Base-by-base conservation (phyloP, 2,329 filamentous ascomycete species). In the Nemania serpens region DNA sequence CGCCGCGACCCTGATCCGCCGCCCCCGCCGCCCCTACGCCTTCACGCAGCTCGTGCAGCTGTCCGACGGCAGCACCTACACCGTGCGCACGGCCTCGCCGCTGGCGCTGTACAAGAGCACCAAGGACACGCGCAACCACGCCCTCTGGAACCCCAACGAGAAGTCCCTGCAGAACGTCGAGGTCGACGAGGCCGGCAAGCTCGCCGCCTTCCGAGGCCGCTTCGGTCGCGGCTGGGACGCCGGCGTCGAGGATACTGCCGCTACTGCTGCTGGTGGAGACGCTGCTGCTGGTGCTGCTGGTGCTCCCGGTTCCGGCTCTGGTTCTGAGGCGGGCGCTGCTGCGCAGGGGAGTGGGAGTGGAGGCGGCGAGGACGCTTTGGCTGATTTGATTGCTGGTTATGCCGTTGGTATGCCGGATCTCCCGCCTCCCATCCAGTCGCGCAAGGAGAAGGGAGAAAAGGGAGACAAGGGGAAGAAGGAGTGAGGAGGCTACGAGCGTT, bases 41-140 rank as follows among this genome's bases (percentile, higher is more conserved):
- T 98, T 97, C 82, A 97, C 94, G n/a, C 95, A 99, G 79, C 85
- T 99, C 62, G 83, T 99, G 68, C 93, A 93, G 55, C 89, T 98
- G 66, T 91, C 90, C 42, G 95, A 99, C 81, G 95, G 95, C 69
- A 91, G 87, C 71, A 90, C 93, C 62, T 98, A 87, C 78, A 88
- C 89, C 50, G 83, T 88, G 72, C 90, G 90, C 74, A 93, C 91
- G 22, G 92, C 91, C 11, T 91, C 86, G 11, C 91, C 91, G 0
- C 68, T 77, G 37, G 82, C 84, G 2, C 75, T 90, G 49, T 84
- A 86, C 78, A 80, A 81, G 61, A 80, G 81, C 59, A 79, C 79
- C 62, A 96, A 96, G 78, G 95, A 99, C 79, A 91, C 89, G 46
- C 88, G 92, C 70, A 99, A 98, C 81, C 89, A 91, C 71, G 81